Evolutionary conservation across 192 early-diverging fungal species (phyloP).

Genomic region (Entomortierella parvispora): DNA sequence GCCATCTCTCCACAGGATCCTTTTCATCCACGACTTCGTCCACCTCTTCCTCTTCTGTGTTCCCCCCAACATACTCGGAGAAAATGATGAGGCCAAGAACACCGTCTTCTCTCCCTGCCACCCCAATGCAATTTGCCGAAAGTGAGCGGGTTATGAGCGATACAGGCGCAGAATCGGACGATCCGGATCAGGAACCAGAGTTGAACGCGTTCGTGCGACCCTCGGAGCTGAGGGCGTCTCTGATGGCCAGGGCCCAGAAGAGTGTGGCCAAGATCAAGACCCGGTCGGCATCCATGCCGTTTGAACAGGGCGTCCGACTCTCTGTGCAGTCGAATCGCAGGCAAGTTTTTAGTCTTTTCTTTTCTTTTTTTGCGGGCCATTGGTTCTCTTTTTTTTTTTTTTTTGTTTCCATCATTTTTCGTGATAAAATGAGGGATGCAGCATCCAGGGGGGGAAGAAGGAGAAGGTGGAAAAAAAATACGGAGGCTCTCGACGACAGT

Average conservation of each 20-base stretch:
- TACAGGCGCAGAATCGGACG: background rate
- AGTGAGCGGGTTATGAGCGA: conserved; percentile 13
- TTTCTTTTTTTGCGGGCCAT: background rate
- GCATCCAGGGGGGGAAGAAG: no score
- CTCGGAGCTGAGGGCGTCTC: conserved; percentile 32
- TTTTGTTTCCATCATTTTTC: no score
- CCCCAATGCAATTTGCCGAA: background rate
- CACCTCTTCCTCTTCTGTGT: background rate
- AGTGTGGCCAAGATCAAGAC: background rate
- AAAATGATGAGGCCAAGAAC: background rate
- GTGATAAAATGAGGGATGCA: no score
- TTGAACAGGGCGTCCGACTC: conserved; percentile 23
- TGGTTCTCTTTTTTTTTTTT: no score
- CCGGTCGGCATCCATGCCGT: conserved; percentile 21
- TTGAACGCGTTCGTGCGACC: conserved; percentile 33
- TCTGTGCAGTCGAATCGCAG: conserved; percentile 34
- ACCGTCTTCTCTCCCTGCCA: background rate
- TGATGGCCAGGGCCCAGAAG: conserved; percentile 34
- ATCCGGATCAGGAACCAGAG: conserved; percentile 25
- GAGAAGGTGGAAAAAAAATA: no score
- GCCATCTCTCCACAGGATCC: conserved; percentile 33
- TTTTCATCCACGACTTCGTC: conserved; percentile 24
- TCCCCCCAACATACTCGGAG: conserved; percentile 3
- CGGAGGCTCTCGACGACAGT: no score
- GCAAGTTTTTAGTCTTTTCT: conserved; percentile 3